Percentiles rank a stretch among this genome's conserved stretches.
Evolutionary conservation across 192 early-diverging fungal species (phyloP).

Genomic region (Coemansia sp.): DNA sequence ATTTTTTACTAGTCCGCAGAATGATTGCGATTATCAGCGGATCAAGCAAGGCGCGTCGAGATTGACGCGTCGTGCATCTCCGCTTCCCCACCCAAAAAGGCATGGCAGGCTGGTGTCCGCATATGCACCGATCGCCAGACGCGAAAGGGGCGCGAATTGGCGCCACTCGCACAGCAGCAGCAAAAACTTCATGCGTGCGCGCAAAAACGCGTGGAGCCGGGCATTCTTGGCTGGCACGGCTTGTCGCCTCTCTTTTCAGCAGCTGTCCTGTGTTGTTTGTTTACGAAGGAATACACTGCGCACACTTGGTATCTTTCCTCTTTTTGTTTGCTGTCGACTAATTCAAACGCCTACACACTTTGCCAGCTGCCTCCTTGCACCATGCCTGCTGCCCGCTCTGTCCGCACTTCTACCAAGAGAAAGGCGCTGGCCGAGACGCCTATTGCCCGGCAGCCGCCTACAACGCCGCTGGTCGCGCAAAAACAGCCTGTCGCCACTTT

Average conservation of each 20-base stretch:
- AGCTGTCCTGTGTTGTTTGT: not conserved
- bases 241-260: not conserved
- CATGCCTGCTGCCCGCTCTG: conserved; percentile 40
- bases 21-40: conserved; percentile 1
- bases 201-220: not conserved
- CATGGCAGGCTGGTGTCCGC: conserved; percentile 9
- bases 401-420: conserved; percentile 12
- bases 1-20: too few relatives aligned
- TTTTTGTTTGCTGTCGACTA: conserved; percentile 1
- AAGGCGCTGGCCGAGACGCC: conserved; percentile 36
- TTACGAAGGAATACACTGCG: not conserved
- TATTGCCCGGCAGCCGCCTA: conserved; percentile 12
- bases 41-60: too few relatives aligned
- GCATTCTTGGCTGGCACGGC: not conserved
- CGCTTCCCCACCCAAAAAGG: too few relatives aligned
- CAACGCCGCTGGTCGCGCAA: not conserved
- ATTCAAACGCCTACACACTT: not conserved
- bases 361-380: not conserved
- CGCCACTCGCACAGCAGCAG: too few relatives aligned
- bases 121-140: conserved; percentile 3
- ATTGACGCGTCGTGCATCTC: too few relatives aligned
- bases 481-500: conserved; percentile 9
- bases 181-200: too few relatives aligned
- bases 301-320: not conserved
- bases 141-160: conserved; percentile 14